Evolutionary conservation across 2,329 filamentous ascomycete genomes (phyloP).

Genomic region (Pleoardoris graminearum): DNA sequence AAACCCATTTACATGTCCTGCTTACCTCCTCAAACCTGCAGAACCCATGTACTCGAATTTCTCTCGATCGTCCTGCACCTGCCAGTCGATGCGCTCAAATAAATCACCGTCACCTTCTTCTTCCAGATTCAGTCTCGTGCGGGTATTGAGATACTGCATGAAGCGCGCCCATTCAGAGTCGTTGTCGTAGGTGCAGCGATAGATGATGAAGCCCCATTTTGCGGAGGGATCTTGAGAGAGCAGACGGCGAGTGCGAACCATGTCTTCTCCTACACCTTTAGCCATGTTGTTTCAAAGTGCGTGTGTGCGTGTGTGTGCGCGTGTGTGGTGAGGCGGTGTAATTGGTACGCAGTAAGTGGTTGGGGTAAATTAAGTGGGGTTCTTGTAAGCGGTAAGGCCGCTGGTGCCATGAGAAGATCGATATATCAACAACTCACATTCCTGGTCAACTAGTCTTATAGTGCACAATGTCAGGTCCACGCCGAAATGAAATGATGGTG

Average conservation of each 20-base stretch:
- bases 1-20: not conserved
- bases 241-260: not conserved
- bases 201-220: conserved; percentile 13
- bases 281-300: not conserved
- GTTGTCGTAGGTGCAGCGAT: conserved; percentile 19
- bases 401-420: too few relatives aligned
- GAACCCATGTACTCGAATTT: not conserved
- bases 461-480: too few relatives aligned
- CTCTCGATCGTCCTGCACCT: conserved; percentile 9
- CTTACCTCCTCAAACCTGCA: not conserved
- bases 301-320: not conserved
- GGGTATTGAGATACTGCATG: conserved; percentile 12
- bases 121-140: not conserved
- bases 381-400: too few relatives aligned
- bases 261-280: not conserved
- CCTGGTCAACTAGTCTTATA: too few relatives aligned
- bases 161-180: conserved; percentile 11
- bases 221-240: not conserved
- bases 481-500: too few relatives aligned
- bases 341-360: not conserved
- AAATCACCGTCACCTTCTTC: conserved; percentile 2
- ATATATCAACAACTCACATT: too few relatives aligned
- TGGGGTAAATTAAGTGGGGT: too few relatives aligned
- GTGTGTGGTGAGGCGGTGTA: not conserved
- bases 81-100: conserved; percentile 12